Evolutionary conservation across 2,329 filamentous ascomycete genomes (phyloP).

Genomic region (Aspergillus brasiliensis): DNA sequence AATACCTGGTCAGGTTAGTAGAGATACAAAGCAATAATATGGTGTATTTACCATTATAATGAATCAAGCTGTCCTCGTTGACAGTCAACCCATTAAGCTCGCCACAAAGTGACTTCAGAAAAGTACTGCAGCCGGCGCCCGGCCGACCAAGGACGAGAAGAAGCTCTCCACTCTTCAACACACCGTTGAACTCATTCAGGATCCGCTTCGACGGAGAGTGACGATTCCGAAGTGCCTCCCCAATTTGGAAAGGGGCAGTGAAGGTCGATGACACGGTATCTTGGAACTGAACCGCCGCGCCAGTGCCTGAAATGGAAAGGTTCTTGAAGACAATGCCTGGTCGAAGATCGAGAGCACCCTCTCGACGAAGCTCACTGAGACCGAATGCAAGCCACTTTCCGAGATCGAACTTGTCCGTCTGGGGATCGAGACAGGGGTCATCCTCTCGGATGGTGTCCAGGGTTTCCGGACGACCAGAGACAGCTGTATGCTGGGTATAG

Average conservation of each 20-base stretch:
- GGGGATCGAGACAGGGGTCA: slow-evolving; percentile 7
- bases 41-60: slow-evolving; percentile 66
- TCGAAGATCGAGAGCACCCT: neutral
- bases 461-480: neutral
- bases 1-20: slow-evolving; percentile 22
- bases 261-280: slow-evolving; percentile 5
- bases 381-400: slow-evolving; percentile 7
- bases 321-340: slow-evolving; percentile 10
- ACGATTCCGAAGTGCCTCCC: neutral
- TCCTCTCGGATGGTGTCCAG: slow-evolving; percentile 1
- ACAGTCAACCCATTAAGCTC: slow-evolving; percentile 77
- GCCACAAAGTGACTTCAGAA: slow-evolving; percentile 78
- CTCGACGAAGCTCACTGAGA: neutral
- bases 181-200: slow-evolving; percentile 11
- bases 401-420: slow-evolving; percentile 4
- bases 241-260: neutral
- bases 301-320: slow-evolving; percentile 6
- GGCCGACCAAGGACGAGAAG: slow-evolving; percentile 54
- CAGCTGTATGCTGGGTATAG: neutral
- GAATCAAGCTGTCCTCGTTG: slow-evolving; percentile 69
- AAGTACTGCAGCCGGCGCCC: slow-evolving; percentile 66
- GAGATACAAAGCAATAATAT: neutral
- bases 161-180: slow-evolving; percentile 56
- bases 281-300: slow-evolving; percentile 7
- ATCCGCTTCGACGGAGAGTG: slow-evolving; percentile 5